Evolutionary conservation across 164 flowering plant species (phyloP).

Genomic region (Dillenia suffruticosa): DNA sequence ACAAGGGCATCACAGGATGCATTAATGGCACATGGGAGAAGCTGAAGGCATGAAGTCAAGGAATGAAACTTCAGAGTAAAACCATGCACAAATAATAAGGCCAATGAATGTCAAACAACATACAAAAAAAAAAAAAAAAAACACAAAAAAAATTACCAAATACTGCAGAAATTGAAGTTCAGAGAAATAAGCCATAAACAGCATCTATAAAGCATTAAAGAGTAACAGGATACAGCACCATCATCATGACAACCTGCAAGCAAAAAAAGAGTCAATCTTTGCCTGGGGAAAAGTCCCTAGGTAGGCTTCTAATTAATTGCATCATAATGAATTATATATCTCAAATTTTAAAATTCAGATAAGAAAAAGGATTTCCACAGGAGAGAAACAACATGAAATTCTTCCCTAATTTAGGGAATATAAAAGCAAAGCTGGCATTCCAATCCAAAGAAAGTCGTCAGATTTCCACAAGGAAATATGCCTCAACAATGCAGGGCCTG

Average conservation of each 20-base stretch:
- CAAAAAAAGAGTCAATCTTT: neutral
- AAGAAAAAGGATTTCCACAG: no score
- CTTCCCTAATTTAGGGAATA: no score
- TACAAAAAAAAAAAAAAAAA: neutral
- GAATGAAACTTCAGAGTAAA: slow-evolving; percentile 1
- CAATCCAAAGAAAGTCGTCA: no score
- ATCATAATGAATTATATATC: no score
- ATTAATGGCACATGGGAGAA: slow-evolving; percentile 91
- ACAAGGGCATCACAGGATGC: slow-evolving; percentile 94
- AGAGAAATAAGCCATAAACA: no score
- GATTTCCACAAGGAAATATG: no score
- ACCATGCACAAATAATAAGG: no score
- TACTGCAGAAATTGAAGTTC: neutral
- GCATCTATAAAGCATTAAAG: neutral
- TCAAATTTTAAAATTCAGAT: no score
- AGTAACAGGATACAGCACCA: slow-evolving; percentile 82
- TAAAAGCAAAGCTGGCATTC: no score
- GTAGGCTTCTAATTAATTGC: no score
- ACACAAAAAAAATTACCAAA: neutral
- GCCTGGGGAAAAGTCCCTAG: neutral
- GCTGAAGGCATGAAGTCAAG: slow-evolving; percentile 55
- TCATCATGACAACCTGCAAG: slow-evolving; percentile 93
- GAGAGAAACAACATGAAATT: no score
- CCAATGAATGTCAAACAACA: neutral
- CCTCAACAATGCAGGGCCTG: no score